phyloP scores from a whole-genome alignment of 306 rosid genomes.

The Acmispon strigosus region DNA sequence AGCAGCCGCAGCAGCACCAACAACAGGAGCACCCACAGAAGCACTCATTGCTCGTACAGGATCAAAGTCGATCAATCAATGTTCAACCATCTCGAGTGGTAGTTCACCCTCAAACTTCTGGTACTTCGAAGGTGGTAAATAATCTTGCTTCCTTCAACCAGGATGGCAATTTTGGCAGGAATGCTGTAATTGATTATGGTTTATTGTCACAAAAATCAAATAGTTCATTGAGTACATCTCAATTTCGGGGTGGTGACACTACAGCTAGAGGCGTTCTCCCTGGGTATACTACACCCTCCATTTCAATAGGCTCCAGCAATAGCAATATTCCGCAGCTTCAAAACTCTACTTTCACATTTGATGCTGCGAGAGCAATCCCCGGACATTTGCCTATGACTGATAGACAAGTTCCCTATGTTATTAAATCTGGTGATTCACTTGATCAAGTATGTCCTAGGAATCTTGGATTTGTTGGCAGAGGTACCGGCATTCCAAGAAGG shows the following conservation, averaged over 20 bases:
- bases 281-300: conserved; percentile 32
- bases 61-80: conserved; percentile 34
- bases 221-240: conserved; percentile 28
- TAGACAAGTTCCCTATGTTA: conserved; percentile 19
- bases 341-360: conserved; percentile 27
- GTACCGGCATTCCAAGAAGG: conserved; percentile 39
- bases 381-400: background rate
- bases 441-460: conserved; percentile 22
- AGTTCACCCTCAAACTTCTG: conserved; percentile 36
- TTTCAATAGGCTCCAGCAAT: conserved; percentile 22
- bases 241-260: conserved; percentile 29
- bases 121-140: conserved; percentile 18
- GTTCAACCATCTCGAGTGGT: conserved; percentile 29
- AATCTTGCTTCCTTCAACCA: conserved; percentile 1
- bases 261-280: conserved; percentile 23
- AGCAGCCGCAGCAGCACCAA: conserved; percentile 6
- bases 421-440: background rate
- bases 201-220: conserved; percentile 38
- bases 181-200: conserved; percentile 40
- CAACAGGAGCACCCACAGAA: background rate
- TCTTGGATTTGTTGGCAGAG: conserved; percentile 50
- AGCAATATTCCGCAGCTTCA: conserved; percentile 30
- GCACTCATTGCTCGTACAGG: conserved; percentile 12
- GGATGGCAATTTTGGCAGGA: conserved; percentile 31
- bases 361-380: conserved; percentile 27